Base-by-base conservation (phyloP, 2,329 filamentous ascomycete species). In the Trichoderma oligosporum region DNA sequence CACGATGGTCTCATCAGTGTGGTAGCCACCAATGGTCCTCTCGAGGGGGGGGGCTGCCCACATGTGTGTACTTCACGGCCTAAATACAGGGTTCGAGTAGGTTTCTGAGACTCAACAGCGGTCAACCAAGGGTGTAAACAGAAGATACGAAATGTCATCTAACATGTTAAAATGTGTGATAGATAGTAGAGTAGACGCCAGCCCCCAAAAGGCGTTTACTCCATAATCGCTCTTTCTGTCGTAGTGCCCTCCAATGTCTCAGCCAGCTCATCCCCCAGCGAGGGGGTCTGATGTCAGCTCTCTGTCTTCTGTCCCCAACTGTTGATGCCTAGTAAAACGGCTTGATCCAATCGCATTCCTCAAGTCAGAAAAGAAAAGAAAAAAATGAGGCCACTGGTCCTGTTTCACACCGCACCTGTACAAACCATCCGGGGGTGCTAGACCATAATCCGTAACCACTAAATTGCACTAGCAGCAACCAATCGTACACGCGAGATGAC, bases 231-330 rank as follows among this genome's bases (percentile, higher is more conserved):
- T 22, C 42, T 24, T 48, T 27, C 11, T 18, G 35, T 38, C 25
- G 41, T 47, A 25, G 18, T 39, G 42, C n/a, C 57, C 45, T 38
- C 33, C 9, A 9, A 36, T 55, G 35, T 49, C 45, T 55, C 42
- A 48, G 51, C 44, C 44, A 45, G 25, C 24, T 49, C 42, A 55
- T 33, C 18, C 25, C 11, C 27, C 29, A 47, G 27, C 41, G 35
- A 48, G 33, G 33, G 48, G 56, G 35, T 42, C 41, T 58, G 49
- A 44, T 55, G 51, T 55, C 51, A 49, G 42, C 57, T 55, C 42
- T 29, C 51, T 27, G 39, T 38, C 41, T 36, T 38, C 39, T 45
- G 44, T 51, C 51, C 36, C 42, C 38, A 44, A 59, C 42, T 5
- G 44, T 38, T 38, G 57, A 44, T 39, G 41, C 29, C 33, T 35